Base-by-base conservation (phyloP, 192 early-diverging fungal species). In the Paraglomus brasilianum region DNA sequence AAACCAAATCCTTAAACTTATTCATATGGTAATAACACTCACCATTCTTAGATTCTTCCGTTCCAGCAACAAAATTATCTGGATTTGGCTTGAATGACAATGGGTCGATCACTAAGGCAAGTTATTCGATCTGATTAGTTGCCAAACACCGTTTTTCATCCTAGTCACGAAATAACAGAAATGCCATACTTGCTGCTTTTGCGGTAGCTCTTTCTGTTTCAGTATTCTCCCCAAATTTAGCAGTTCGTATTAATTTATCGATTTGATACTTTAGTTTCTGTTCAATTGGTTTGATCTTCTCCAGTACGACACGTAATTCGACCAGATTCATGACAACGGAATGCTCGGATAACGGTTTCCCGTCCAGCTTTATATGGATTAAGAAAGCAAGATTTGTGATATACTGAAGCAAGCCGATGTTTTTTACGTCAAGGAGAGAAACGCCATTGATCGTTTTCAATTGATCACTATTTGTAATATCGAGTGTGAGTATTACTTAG, bases 181-280 rank as follows among this genome's bases (percentile, higher is more conserved):
- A 51, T 30, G 17, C 36, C 7, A 36, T 40, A 17, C 39, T 15
- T 6, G 48, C 50, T 52, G 39, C 17, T 15, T 15, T 57, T 15
- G 45, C 13, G 6, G 19, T 43, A 19, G 36, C 5, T 60, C 47
- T 75, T 52, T 73, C 75, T 71, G 24, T 69, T 6, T 66, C 52
- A 42, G 49, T 65, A 44, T 52, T 41, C 15, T 75, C 47, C 21
- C 79, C 81, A 14, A 87, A 73, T 7, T 83, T 78, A 5, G 92
- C 86, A 13, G 81, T 76, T 46, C 86, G 82, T 39, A 97, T 84
- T 22, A 98, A 82, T 78, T 97, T 97, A 76, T 97, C 94, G 71
- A 97, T 94, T 81, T 96, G 97, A 81, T 96, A 97, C 78, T 94
- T 94, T 53, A 98, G 84, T 68, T 95, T 91, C 58, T 86, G 86